phyloP scores from a whole-genome alignment of 257 asterid species.

The Rauvolfia tetraphylla region DNA sequence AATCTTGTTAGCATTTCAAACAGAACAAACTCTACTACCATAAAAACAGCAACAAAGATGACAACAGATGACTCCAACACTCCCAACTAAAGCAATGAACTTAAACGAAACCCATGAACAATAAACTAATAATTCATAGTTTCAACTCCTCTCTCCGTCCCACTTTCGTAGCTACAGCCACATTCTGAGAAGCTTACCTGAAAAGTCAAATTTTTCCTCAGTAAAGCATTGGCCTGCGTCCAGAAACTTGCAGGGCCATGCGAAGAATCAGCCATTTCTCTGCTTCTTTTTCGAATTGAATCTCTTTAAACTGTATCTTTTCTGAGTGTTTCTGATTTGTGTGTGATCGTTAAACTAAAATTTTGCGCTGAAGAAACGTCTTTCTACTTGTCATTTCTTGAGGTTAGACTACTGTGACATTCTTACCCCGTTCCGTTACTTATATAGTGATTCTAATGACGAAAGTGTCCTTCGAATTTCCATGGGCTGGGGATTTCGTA shows the following conservation, averaged over 20 bases:
- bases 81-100: background rate
- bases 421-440: background rate
- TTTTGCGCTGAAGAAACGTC: constrained; percentile 3
- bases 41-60: background rate
- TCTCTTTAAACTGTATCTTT: too few species aligned
- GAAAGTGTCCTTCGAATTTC: constrained; percentile 31
- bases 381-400: background rate
- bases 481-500: background rate
- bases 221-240: constrained; percentile 90
- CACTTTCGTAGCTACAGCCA: background rate
- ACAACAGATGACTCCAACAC: too few species aligned
- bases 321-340: background rate
- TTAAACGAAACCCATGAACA: constrained; percentile 9
- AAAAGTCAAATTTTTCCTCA: constrained; percentile 78
- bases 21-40: background rate
- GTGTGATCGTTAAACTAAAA: background rate
- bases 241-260: constrained; percentile 60
- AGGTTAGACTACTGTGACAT: background rate
- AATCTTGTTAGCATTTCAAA: background rate
- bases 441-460: constrained; percentile 14
- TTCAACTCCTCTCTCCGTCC: background rate
- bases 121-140: background rate
- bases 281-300: background rate
- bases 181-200: constrained; percentile 44
- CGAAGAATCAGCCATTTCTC: constrained; percentile 37